Conservation (phyloP, 768 basidiomycete species). For the Mycena galopus region DNA sequence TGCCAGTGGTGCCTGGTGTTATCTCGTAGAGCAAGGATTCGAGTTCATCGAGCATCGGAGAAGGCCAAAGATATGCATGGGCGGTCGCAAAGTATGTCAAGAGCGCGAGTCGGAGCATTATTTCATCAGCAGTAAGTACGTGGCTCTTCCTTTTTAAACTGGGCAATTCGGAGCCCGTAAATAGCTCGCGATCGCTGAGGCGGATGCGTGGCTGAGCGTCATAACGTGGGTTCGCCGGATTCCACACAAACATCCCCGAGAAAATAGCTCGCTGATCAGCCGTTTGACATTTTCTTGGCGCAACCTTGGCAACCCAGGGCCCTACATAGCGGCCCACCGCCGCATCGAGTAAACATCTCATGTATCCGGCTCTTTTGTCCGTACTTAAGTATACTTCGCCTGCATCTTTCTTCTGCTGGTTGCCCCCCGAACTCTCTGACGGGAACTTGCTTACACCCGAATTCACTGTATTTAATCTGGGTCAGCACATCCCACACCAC, state of each 20-base stretch:
- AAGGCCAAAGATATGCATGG: background rate
- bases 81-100: background rate
- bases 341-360: conserved; percentile 10
- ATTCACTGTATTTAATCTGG: conserved; percentile 11
- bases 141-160: background rate
- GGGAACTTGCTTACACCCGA: conserved; percentile 15
- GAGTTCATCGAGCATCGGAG: background rate
- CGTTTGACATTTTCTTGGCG: conserved; percentile 15
- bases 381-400: conserved; percentile 7
- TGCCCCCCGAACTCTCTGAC: conserved; percentile 9
- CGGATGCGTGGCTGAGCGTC: background rate
- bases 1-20: background rate
- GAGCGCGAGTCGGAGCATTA: background rate
- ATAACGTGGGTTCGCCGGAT: too few species aligned
- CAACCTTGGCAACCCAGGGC: conserved; percentile 10
- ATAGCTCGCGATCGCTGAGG: conserved; percentile 1
- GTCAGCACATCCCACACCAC: conserved; percentile 19
- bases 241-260: too few species aligned
- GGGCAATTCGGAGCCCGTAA: background rate
- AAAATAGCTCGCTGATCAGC: background rate
- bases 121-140: background rate
- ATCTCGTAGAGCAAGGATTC: background rate
- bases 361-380: background rate
- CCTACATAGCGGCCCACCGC: background rate
- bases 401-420: conserved; percentile 14